Conservation (phyloP, 1,139 yeast genomes). For the Scheffersomyces segobiensis region DNA sequence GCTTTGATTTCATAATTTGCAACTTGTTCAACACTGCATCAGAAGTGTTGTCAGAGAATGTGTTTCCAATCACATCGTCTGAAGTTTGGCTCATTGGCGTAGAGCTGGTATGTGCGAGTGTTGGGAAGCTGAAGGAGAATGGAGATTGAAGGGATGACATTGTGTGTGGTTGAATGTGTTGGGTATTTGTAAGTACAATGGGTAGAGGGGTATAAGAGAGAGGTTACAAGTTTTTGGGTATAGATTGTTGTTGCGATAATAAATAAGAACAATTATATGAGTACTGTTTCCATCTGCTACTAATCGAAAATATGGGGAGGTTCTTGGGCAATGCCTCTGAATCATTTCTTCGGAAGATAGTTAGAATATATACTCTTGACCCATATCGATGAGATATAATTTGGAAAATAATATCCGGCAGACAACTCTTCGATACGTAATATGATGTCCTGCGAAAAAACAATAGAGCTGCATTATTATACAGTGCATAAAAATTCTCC, state of each 20-base stretch:
- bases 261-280: background rate
- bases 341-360: background rate
- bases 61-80: background rate
- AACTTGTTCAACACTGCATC: background rate
- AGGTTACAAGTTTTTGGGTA: background rate
- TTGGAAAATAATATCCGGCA: background rate
- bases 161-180: background rate
- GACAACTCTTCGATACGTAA: background rate
- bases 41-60: background rate
- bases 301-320: background rate
- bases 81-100: background rate
- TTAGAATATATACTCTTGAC: background rate
- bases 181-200: background rate
- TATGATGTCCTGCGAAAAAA: background rate
- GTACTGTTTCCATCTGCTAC: background rate
- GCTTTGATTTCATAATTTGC: background rate
- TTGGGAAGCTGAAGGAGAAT: constrained; percentile 1
- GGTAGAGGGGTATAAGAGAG: background rate
- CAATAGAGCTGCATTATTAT: background rate
- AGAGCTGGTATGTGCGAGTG: background rate
- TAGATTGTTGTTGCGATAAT: background rate
- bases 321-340: background rate
- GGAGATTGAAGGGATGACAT: background rate
- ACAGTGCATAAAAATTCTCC: background rate
- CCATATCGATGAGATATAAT: background rate